phyloP scores from a whole-genome alignment of 1,284 basidiomycete genomes.

The Heterobasidion irregulare region DNA sequence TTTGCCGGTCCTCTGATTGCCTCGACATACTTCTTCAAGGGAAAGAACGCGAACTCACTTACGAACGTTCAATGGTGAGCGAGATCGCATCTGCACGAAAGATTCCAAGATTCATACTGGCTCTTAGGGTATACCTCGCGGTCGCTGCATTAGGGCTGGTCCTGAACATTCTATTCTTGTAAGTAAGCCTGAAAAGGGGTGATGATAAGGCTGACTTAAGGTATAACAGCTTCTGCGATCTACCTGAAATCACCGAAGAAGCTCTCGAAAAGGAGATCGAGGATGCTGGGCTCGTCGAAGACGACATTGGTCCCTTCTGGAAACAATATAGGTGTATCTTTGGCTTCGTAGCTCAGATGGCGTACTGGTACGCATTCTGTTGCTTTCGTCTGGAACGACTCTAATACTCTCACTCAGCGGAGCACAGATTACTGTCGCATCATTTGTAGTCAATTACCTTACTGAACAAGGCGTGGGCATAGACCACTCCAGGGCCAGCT shows the following conservation, averaged over 20 bases:
- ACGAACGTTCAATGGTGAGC: constrained; percentile 66
- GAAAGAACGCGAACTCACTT: constrained; percentile 49
- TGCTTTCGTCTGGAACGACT: not conserved
- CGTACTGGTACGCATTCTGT: constrained; percentile 43
- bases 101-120: not conserved
- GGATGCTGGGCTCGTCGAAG: constrained; percentile 31
- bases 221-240: constrained; percentile 49
- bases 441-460: constrained; percentile 68
- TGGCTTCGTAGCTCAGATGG: constrained; percentile 66
- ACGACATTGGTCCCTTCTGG: constrained; percentile 49
- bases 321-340: constrained; percentile 67
- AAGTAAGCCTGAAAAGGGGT: constrained; percentile 13
- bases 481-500: constrained; percentile 41
- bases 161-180: constrained; percentile 66
- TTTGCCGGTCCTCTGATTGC: constrained; percentile 80
- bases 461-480: constrained; percentile 57
- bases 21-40: constrained; percentile 67
- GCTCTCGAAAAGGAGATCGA: constrained; percentile 45
- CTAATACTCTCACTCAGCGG: constrained; percentile 32
- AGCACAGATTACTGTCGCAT: constrained; percentile 66
- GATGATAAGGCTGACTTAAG: not conserved
- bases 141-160: constrained; percentile 58
- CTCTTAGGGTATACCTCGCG: constrained; percentile 64
- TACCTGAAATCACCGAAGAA: constrained; percentile 74
- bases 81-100: not conserved